Evolutionary conservation across 805 yeast genomes (phyloP), one percentile per base, ranked within the genome.

Genomic region (Metschnikowia hibisci): DNA sequence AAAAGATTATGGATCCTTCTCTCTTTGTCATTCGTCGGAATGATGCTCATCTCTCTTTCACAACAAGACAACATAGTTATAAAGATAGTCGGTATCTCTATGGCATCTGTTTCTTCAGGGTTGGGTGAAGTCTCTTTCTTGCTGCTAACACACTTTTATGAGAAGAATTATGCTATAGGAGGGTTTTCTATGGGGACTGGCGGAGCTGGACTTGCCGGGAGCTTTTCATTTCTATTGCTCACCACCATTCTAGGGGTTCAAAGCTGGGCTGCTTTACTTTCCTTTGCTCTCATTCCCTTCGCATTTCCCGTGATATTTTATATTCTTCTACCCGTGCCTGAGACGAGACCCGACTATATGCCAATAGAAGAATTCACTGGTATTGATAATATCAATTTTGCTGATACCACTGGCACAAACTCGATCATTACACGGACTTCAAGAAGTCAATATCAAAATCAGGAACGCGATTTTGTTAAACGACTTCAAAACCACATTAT

Each of bases 181-280:
- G 97, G 95, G 0, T 91, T 95, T 80, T 85, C 96, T 15, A 78
- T 89, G 6, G 99, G 99, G 1, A 91, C 98, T 0, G 98, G 99
- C 3, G 95, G 88, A 14, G 98, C 99, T 1, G 99, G 99, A 0
- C 61, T 91, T 4, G 74, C 78, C 14, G 99, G 98, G 0, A 80
- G 90, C 43, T 86, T 84, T 41, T 57, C 76, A 11, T 90, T 78
- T 56, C 55, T 91, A 74, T 51, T 84, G 1, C 47, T 87, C 53
- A 91, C 97, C 0, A 83, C 91, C 1, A 66, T 88, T 56, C 37
- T 86, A 16, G 71, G 78, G 1, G 45, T 87, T 1, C 62, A 77
- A 6, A 81, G 86, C 0, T 69, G 69, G 46, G 44, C 69, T 0
- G 69, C 87, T 0, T 67, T 91, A 31, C 57, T 84, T 11, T 16